A percentile compares a stretch with the other conserved stretches of the same genome.
Conservation (phyloP, 495 filamentous ascomycete species). For the Daldinia bambusicola region DNA sequence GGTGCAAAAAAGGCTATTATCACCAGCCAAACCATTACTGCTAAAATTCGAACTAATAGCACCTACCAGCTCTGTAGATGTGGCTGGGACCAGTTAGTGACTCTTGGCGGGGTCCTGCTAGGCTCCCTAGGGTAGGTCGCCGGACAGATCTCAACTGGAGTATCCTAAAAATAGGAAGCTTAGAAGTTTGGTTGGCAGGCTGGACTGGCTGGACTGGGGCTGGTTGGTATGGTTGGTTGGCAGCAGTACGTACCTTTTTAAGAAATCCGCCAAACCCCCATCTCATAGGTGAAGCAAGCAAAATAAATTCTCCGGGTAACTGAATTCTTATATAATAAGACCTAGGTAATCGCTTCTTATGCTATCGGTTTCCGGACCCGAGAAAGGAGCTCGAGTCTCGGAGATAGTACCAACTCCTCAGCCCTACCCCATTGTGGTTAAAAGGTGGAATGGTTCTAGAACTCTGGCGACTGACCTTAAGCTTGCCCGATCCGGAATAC, state of each 20-base stretch:
- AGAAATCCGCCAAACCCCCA: not conserved
- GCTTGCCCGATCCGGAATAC: conserved; percentile 36
- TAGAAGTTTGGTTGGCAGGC: not conserved
- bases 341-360: not conserved
- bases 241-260: conserved; percentile 11
- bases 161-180: conserved; percentile 41
- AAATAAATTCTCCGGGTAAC: conserved; percentile 14
- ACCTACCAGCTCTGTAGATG: conserved; percentile 11
- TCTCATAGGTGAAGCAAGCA: not conserved
- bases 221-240: too few relatives aligned
- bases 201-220: conserved; percentile 28
- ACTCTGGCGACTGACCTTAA: conserved; percentile 2
- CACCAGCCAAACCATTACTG: not conserved
- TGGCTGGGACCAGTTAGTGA: conserved; percentile 26
- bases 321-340: conserved; percentile 11
- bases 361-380: conserved; percentile 13
- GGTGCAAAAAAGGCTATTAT: conserved; percentile 7
- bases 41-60: not conserved
- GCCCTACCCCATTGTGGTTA: conserved; percentile 15
- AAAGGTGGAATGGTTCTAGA: conserved; percentile 14
- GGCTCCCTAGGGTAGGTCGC: conserved; percentile 23
- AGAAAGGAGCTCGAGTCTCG: conserved; percentile 9
- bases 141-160: conserved; percentile 17
- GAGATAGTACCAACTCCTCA: conserved; percentile 5
- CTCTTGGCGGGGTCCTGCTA: conserved; percentile 28